Base-by-base conservation (phyloP, 129 eudicot genomes). In the Lactuca sativa region DNA sequence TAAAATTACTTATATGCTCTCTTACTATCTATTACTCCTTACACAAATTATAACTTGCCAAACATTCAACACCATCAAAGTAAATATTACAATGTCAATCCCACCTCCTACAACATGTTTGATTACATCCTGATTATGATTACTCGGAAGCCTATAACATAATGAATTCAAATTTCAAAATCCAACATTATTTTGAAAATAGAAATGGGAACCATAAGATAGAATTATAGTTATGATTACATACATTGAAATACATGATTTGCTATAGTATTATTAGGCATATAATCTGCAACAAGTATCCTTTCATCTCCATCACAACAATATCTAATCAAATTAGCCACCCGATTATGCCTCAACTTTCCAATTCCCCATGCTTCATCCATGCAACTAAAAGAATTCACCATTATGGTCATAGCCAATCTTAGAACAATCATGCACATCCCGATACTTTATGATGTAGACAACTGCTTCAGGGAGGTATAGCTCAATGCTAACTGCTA, bases 291-390 rank as follows among this genome's bases (percentile, higher is more conserved):
- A 69, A 90, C 92, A 70, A 90, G 95, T 64, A 90, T 80, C 81
- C 96, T 89, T 84, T 89, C 96, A 59, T 89, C 96, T 68, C 92
- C 96, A 71, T 89, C 92, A 77, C 92, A 89, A 49, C 96, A 89
- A 71, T 85, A 89, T 33, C 96, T 92, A 13, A 89, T 85, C 81
- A 89, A 59, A 86, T 89, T 89, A 11, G 96, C 96, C 60, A 89
- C 72, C 70, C 95, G 79, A 67, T 81, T 83, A 55, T 87, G 83
- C 82, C 97, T 87, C 81, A 90, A 81, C 76, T 85, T 90, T 72
- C 97, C 97, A 67, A 90, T 92, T 55, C 90, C 92, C 87, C 86
- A 83, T 3, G 97, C 97, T 81, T 90, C 97, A 69, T 90, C 97
- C 97, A 87, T 62, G 2, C 69, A 69, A 66, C 9, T 18, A 31